Percentiles rank a stretch among this genome's conserved stretches.
Conservation (phyloP, 2,329 filamentous ascomycete species). For the Colletotrichum truncatum region DNA sequence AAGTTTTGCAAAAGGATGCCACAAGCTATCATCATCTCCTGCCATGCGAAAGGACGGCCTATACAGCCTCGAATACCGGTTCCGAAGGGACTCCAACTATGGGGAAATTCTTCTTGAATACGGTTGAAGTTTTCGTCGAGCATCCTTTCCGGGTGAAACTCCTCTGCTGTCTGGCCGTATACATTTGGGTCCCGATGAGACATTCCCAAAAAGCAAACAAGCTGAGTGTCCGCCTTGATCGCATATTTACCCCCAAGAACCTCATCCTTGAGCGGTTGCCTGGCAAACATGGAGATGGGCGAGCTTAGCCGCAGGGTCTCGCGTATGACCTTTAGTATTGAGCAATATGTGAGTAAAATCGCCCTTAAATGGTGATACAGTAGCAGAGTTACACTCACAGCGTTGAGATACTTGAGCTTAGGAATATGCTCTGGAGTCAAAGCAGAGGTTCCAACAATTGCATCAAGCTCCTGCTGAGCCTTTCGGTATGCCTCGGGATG, state of each 20-base stretch:
- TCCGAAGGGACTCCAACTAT: constrained; percentile 61
- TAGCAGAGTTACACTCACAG: neutral
- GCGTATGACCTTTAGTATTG: no score
- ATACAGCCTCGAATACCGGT: constrained; percentile 62
- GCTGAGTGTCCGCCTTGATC: constrained; percentile 51
- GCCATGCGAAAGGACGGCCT: constrained; percentile 62
- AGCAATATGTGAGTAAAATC: neutral
- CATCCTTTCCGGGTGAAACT: constrained; percentile 71
- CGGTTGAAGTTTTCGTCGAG: constrained; percentile 41
- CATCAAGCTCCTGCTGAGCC: neutral
- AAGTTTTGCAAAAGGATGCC: constrained; percentile 71
- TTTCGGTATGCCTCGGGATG: rapidly evolving
- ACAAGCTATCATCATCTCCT: constrained; percentile 58
- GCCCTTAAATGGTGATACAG: neutral
- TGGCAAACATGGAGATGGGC: constrained; percentile 36
- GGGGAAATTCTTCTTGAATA: neutral
- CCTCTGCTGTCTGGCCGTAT: constrained; percentile 63
- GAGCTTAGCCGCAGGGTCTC: constrained; percentile 54
- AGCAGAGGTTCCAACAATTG: neutral
- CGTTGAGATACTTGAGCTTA: no score
- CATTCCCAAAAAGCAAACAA: constrained; percentile 54
- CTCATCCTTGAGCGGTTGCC: constrained; percentile 47
- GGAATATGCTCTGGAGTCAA: no score
- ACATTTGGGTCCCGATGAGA: constrained; percentile 64
- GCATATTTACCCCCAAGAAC: constrained; percentile 62